Evolutionary conservation across 2,329 filamentous ascomycete genomes (phyloP).

Genomic region (Talaromyces marneffei): DNA sequence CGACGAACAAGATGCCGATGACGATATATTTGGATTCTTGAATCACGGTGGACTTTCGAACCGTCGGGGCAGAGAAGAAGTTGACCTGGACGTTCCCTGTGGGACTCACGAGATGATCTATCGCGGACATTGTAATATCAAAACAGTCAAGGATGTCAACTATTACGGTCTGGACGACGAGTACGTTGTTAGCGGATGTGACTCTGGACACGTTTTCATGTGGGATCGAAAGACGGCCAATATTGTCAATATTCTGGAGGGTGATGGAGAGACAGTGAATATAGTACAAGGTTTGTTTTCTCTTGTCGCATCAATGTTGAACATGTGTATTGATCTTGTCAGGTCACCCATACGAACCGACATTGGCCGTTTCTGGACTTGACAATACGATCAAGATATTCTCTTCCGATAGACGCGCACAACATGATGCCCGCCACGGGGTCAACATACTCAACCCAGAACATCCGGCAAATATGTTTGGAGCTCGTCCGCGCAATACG

Average conservation of each 20-base stretch:
- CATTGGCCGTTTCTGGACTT: conserved; percentile 61
- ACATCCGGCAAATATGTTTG: conserved; percentile 33
- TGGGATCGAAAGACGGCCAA: conserved; percentile 60
- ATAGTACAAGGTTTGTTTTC: conserved; percentile 53
- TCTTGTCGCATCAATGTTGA: background rate
- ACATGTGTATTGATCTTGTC: background rate
- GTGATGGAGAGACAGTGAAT: conserved; percentile 64
- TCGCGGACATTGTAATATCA: conserved; percentile 60
- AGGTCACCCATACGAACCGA: conserved; percentile 63
- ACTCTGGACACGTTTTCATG: conserved; percentile 62
- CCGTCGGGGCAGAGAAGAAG: conserved; percentile 41
- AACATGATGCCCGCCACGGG: conserved; percentile 52
- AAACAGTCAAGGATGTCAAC: conserved; percentile 65
- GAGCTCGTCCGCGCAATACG: conserved; percentile 18
- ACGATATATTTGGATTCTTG: conserved; percentile 32
- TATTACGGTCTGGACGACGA: conserved; percentile 63
- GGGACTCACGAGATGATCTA: conserved; percentile 53
- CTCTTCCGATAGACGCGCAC: conserved; percentile 53
- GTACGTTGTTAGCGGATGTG: conserved; percentile 62
- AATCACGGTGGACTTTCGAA: conserved; percentile 47
- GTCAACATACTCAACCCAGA: conserved; percentile 52
- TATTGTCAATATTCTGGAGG: conserved; percentile 60
- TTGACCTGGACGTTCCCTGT: conserved; percentile 52
- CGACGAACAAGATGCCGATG: conserved; percentile 29
- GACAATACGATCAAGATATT: conserved; percentile 66